These are phyloP conservation scores for Penstemon eatonii DNA, from an alignment of 257 asterid genomes.

Conservation along the genomic window DNA sequence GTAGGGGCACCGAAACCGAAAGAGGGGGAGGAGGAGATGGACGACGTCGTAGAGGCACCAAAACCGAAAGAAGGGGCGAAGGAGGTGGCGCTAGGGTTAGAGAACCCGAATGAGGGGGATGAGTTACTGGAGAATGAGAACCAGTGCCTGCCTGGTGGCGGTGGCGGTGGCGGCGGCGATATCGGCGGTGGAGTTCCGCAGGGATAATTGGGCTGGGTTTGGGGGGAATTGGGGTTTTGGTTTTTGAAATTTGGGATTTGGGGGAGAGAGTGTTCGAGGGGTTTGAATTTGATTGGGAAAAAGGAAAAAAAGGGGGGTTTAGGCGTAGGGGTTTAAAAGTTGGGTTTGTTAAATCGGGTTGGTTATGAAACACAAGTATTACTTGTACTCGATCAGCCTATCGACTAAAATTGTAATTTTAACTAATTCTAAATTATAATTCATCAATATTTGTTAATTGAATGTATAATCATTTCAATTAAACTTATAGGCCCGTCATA, in stretches of 20 bases:
- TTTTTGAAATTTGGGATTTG: slow-evolving; percentile 8
- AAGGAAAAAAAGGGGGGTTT: too few relatives aligned
- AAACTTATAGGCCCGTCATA: too few relatives aligned
- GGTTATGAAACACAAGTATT: too few relatives aligned
- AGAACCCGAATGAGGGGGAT: slow-evolving; percentile 33
- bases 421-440: too few relatives aligned
- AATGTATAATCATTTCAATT: too few relatives aligned
- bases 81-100: slow-evolving; percentile 43
- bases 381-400: too few relatives aligned
- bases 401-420: too few relatives aligned
- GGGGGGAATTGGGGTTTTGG: slow-evolving; percentile 27
- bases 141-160: slow-evolving; percentile 51
- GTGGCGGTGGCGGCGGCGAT: background rate
- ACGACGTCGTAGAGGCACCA: slow-evolving; percentile 32
- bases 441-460: too few relatives aligned
- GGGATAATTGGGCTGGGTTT: slow-evolving; percentile 8
- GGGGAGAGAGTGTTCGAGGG: slow-evolving; percentile 21
- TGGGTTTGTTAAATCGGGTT: too few relatives aligned
- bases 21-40: too few relatives aligned
- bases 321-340: background rate
- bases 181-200: too few relatives aligned
- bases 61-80: slow-evolving; percentile 46
- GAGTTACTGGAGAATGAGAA: slow-evolving; percentile 42
- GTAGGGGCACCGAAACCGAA: too few relatives aligned
- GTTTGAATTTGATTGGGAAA: background rate